Evolutionary conservation across 106 monocot species (phyloP).

Genomic region (Agapanthus africanus): DNA sequence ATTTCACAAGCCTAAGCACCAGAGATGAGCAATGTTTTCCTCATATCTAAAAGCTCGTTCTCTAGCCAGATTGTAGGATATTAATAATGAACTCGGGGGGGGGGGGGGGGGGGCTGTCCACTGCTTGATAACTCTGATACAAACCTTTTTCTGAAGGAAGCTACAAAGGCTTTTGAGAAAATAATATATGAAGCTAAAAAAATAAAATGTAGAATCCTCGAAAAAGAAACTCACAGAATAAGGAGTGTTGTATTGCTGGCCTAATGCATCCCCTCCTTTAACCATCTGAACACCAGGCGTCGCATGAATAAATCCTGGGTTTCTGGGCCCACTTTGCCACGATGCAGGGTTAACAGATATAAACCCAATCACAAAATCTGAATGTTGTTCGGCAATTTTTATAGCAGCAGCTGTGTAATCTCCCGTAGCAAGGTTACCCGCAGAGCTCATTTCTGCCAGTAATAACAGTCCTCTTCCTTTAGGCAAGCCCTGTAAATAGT

Average conservation of each 20-base stretch:
- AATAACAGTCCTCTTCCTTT: conserved; percentile 67
- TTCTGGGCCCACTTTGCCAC: conserved; percentile 50
- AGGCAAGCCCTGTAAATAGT: conserved; percentile 59
- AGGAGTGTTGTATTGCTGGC: conserved; percentile 97
- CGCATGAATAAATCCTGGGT: conserved; percentile 83
- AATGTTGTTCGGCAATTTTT: conserved; percentile 91
- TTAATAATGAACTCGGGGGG: too few relatives aligned
- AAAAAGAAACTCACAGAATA: conserved; percentile 62
- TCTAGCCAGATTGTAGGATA: too few relatives aligned
- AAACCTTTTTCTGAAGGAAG: too few relatives aligned
- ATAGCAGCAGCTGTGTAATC: conserved; percentile 93
- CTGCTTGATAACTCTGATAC: too few relatives aligned
- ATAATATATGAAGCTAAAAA: neutral
- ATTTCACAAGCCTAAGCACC: too few relatives aligned
- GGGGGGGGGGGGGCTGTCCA: too few relatives aligned
- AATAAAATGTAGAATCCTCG: neutral
- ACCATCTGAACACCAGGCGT: conserved; percentile 98
- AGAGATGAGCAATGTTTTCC: too few relatives aligned
- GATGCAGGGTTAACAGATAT: conserved; percentile 97
- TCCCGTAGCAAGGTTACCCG: conserved; percentile 81
- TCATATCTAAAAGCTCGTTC: too few relatives aligned
- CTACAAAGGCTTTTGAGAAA: too few relatives aligned
- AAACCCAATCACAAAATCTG: conserved; percentile 97
- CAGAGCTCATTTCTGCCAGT: conserved; percentile 99
- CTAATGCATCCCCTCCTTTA: conserved; percentile 84